Base-by-base conservation (phyloP, 495 filamentous ascomycete genomes). In the Bryoglossum gracile region DNA sequence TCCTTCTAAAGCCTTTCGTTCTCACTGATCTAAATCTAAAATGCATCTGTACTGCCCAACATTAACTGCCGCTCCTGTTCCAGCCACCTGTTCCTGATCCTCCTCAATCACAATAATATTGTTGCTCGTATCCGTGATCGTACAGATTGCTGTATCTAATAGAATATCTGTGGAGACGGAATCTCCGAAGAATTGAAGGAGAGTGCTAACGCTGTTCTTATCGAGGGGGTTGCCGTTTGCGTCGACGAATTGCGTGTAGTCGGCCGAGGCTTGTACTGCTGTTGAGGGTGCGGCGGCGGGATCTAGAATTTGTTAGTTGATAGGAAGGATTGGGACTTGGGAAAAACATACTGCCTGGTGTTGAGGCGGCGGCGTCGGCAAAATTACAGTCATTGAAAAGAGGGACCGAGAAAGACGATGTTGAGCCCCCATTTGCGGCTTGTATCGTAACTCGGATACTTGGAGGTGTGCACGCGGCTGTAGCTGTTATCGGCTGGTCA, bases 151-250 rank as follows among this genome's bases (percentile, higher is more conserved):
- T 25, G 6, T 0, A n/a, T 28, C 41, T 10, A 43, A 14, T 8
- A 43, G 22, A 13, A 32, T 11, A 3, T 43, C 23, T 4, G 32
- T 18, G 18, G 28, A 23, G 17, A 43, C 41, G 6, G 23, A 14
- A 30, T 28, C 23, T n/a, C 41, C 41, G 32, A 43, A 43, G 41
- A 43, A 43, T 18, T 18, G n/a, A 32, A 43, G 41, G 18, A 43
- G 24, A 8, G 13, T 28, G 25, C 32, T 43, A 14, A 43, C 10
- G 41, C 41, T 43, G 13, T 43, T 32, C 6, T 28, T 28, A 13
- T 32, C 25, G n/a, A 43, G 25, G 18, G 41, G 3, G 14, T 28
- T 32, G 11, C 41, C 41, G 21, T 28, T 43, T 2, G 41, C 23
- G 24, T 43, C 41, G 5, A 43, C 41, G 32, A 17, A 43, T 43